These are phyloP conservation scores for Xylaria sp. DNA, from an alignment of 2,329 filamentous ascomycete species.

Conservation along the genomic window DNA sequence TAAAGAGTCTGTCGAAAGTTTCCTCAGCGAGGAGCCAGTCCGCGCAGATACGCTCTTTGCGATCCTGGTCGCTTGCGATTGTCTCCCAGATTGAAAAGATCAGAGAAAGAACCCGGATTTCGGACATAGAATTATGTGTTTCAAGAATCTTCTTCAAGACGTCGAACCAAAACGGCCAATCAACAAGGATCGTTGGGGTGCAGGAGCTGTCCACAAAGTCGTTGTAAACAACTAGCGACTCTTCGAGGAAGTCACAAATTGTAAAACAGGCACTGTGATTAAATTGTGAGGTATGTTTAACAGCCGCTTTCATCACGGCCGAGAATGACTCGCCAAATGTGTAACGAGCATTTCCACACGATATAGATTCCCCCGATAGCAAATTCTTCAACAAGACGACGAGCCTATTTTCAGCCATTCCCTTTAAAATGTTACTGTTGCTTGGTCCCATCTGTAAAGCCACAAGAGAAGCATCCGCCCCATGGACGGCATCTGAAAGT, in stretches of 20 bases:
- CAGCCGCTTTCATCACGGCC: slow-evolving; percentile 76
- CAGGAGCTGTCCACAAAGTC: slow-evolving; percentile 57
- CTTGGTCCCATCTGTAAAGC: slow-evolving; percentile 71
- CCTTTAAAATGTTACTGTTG: slow-evolving; percentile 72
- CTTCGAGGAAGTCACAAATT: slow-evolving; percentile 91
- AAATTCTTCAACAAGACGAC: slow-evolving; percentile 86
- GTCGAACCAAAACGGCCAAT: slow-evolving; percentile 88
- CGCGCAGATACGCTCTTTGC: slow-evolving; percentile 77
- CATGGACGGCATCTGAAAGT: slow-evolving; percentile 58
- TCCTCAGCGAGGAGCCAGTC: slow-evolving; percentile 80
- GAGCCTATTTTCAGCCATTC: slow-evolving; percentile 89
- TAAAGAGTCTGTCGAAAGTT: slow-evolving; percentile 85
- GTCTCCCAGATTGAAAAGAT: slow-evolving; percentile 84
- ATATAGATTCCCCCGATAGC: slow-evolving; percentile 62
- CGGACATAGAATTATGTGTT: slow-evolving; percentile 89
- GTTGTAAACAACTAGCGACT: slow-evolving; percentile 74
- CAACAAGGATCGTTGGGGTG: slow-evolving; percentile 61
- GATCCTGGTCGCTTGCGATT: slow-evolving; percentile 70
- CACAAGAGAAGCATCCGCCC: slow-evolving; percentile 73
- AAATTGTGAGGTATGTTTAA: slow-evolving; percentile 80
- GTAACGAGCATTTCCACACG: slow-evolving; percentile 62
- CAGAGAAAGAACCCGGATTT: slow-evolving; percentile 85
- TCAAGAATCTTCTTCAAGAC: slow-evolving; percentile 82
- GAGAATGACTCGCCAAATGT: slow-evolving; percentile 83
- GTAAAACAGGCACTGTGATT: slow-evolving; percentile 88